A percentile compares a stretch with the other conserved stretches of the same genome.
Conservation (phyloP, 2,329 filamentous ascomycete species). For the Aspergillus intermedius region DNA sequence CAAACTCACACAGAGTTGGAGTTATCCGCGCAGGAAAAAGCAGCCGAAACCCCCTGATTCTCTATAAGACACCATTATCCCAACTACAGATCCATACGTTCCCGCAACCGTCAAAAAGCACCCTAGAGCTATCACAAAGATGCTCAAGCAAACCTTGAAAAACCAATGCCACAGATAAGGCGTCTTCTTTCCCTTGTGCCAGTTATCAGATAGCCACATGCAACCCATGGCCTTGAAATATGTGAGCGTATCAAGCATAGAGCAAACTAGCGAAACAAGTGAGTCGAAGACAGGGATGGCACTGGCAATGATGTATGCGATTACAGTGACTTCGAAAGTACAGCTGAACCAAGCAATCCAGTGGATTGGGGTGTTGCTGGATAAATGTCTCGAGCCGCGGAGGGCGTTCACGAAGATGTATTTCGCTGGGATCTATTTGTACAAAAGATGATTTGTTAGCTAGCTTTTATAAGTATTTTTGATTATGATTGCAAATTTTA, state of each 20-base stretch:
- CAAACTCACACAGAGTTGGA: background rate
- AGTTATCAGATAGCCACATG: slow-evolving; percentile 34
- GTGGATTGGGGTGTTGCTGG: slow-evolving; percentile 16
- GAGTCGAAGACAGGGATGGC: slow-evolving; percentile 20
- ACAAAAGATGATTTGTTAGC: background rate
- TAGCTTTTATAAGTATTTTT: too few species aligned
- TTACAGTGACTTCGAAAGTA: slow-evolving; percentile 12
- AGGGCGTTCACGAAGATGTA: slow-evolving; percentile 12
- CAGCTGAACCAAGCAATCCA: slow-evolving; percentile 20
- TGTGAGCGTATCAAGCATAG: slow-evolving; percentile 16
- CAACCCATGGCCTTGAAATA: slow-evolving; percentile 14
- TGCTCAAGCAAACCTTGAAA: slow-evolving; percentile 14
- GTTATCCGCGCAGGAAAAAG: background rate
- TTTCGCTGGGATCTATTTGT: slow-evolving; percentile 2
- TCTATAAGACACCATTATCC: slow-evolving; percentile 21
- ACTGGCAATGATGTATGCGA: slow-evolving; percentile 22
- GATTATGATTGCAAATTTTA: background rate
- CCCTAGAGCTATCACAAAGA: slow-evolving; percentile 32
- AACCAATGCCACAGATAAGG: slow-evolving; percentile 8
- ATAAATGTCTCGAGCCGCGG: slow-evolving; percentile 15
- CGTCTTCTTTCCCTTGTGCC: slow-evolving; percentile 14
- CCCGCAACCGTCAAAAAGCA: slow-evolving; percentile 41
- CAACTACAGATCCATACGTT: slow-evolving; percentile 40
- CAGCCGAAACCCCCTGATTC: background rate
- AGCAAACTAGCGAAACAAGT: slow-evolving; percentile 20